Base-by-base conservation (phyloP, 2,329 filamentous ascomycete species). In the Exserohilum rostratum region DNA sequence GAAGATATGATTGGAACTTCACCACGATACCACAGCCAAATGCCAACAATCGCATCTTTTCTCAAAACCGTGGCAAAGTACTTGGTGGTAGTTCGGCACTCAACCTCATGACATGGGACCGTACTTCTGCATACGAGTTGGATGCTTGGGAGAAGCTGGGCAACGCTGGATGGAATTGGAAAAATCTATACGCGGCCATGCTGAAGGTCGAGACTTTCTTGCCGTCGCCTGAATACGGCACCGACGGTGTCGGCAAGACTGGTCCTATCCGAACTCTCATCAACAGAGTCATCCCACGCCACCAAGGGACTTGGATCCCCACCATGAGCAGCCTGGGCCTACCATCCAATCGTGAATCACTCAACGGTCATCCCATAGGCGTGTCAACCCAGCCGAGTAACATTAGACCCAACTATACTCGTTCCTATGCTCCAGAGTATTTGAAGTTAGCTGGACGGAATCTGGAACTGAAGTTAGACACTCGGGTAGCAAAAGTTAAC, bases 361-460 rank as follows among this genome's bases (percentile, higher is more conserved):
- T 85, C 2, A 74, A 76, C 12, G 83, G 83, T 1, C 77, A 81
- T 43, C 79, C 78, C 12, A 65, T 83, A 3, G 83, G 83, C 6
- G 80, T 80, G 6, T 80, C 79, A 69, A 78, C 76, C 30, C 80
- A 82, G 53, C 76, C 83, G 9, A 80, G 76, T 57, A 82, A 78
- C 52, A 77, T 85, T 33, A 75, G 77, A 9, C 74, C 72, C 4
- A 76, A 78, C 35, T 83, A 80, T 58, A 78, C 72, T 17, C 75
- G 83, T 30, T 83, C 80, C 2, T 85, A 83, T 65, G 73, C 75
- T 20, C 79, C 76, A 38, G 75, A 74, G 2, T 83, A 83, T 53
- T 67, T 79, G 0, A 69, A 76, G 3, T 62, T 76, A n/a, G 73
- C 75, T 0, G 70, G 74, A 0, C 20, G 69, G 1, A 84, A 83